phyloP scores from a whole-genome alignment of 2,329 filamentous ascomycete species.

The Dendryphion nanum region DNA sequence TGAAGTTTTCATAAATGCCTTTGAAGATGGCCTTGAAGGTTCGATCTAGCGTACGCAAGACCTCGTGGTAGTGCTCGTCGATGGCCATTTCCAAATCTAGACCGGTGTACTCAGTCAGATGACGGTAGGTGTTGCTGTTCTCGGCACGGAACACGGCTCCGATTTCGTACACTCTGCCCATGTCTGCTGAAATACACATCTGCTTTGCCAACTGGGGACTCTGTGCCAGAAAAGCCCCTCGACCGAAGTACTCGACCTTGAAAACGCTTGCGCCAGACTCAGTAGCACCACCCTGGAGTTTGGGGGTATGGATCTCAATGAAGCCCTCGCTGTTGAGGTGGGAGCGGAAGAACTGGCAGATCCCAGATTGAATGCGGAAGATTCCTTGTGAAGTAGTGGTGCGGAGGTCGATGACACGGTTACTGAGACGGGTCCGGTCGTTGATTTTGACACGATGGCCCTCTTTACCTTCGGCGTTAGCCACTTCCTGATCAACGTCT shows the following conservation, averaged over 20 bases:
- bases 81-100: conserved; percentile 92
- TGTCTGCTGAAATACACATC: conserved; percentile 87
- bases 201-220: conserved; percentile 92
- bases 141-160: conserved; percentile 90
- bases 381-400: conserved; percentile 85
- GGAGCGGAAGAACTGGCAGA: conserved; percentile 76
- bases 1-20: conserved; percentile 66
- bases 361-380: conserved; percentile 80
- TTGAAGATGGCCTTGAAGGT: conserved; percentile 79
- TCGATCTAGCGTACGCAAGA: conserved; percentile 72
- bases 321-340: conserved; percentile 75
- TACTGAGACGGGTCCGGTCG: conserved; percentile 71
- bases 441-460: conserved; percentile 62
- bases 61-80: conserved; percentile 85
- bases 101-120: conserved; percentile 92
- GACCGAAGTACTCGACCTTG: conserved; percentile 86
- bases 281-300: conserved; percentile 84
- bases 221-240: conserved; percentile 84
- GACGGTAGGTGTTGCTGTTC: conserved; percentile 92
- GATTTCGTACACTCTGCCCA: conserved; percentile 85
- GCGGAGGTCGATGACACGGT: conserved; percentile 79
- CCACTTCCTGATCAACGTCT: conserved; percentile 53
- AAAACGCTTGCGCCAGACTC: conserved; percentile 92
- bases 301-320: conserved; percentile 91
- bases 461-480: conserved; percentile 55